Conservation (phyloP, 208 protist genomes). For the Trypanosoma avium region DNA sequence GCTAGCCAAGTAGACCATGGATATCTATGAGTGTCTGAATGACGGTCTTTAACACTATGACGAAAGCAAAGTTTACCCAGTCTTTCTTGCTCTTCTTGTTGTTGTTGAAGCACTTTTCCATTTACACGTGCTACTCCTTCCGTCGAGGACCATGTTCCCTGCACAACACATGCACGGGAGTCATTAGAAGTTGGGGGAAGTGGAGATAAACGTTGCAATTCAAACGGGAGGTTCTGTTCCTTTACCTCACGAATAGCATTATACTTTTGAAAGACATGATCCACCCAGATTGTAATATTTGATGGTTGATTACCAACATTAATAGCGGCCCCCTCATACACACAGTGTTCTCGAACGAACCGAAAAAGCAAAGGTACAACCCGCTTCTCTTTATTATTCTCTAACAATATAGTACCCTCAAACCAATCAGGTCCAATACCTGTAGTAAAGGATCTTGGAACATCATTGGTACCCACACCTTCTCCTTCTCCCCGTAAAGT, state of each 20-base stretch:
- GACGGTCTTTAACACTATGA: background rate
- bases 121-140: background rate
- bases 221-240: no score
- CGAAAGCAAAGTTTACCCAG: background rate
- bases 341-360: background rate
- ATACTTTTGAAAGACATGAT: background rate
- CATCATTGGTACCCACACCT: background rate
- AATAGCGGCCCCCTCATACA: background rate
- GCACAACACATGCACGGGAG: background rate
- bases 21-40: background rate
- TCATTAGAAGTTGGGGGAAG: background rate
- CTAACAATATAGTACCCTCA: background rate
- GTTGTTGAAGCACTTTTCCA: background rate
- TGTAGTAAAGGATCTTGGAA: background rate
- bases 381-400: background rate
- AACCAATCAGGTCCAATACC: conserved; percentile 7
- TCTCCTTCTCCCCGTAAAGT: background rate
- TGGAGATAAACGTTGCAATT: background rate
- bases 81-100: background rate
- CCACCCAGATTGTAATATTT: background rate
- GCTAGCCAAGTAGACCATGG: background rate
- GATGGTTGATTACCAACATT: background rate
- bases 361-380: background rate
- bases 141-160: background rate
- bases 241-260: background rate